Conservation (phyloP, 1,284 basidiomycete genomes). For the Ganoderma sinense region DNA sequence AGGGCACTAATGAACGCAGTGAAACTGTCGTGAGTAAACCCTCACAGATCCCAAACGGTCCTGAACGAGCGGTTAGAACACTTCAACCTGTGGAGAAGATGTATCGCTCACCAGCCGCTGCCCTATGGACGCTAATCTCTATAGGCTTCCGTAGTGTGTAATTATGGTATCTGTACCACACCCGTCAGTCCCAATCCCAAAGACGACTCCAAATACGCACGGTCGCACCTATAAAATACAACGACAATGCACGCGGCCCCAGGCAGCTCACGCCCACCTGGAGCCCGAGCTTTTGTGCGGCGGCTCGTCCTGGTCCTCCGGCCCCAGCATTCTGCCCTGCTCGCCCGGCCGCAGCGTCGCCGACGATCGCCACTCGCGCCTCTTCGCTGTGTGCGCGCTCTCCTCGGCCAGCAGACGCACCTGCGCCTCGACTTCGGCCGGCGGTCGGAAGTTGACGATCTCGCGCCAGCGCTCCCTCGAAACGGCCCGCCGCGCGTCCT, state of each 20-base stretch:
- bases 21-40: not conserved
- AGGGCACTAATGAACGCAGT: not conserved
- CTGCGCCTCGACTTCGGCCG: conserved; percentile 14
- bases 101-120: not conserved
- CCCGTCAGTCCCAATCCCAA: not conserved
- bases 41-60: not conserved
- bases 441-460: conserved; percentile 39
- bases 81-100: not conserved
- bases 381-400: not conserved
- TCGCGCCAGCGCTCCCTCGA: conserved; percentile 46
- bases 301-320: not conserved
- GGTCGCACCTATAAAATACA: conserved; percentile 16
- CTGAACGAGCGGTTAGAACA: not conserved
- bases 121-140: not conserved
- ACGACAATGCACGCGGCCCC: conserved; percentile 4
- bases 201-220: not conserved
- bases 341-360: not conserved
- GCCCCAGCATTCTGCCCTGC: not conserved
- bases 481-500: conserved; percentile 40
- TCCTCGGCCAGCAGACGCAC: not conserved
- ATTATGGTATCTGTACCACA: not conserved
- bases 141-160: not conserved
- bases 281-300: conserved; percentile 3
- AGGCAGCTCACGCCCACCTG: conserved; percentile 13
- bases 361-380: not conserved